phyloP scores from a whole-genome alignment of 495 filamentous ascomycete species.

The Viridothelium virens region DNA sequence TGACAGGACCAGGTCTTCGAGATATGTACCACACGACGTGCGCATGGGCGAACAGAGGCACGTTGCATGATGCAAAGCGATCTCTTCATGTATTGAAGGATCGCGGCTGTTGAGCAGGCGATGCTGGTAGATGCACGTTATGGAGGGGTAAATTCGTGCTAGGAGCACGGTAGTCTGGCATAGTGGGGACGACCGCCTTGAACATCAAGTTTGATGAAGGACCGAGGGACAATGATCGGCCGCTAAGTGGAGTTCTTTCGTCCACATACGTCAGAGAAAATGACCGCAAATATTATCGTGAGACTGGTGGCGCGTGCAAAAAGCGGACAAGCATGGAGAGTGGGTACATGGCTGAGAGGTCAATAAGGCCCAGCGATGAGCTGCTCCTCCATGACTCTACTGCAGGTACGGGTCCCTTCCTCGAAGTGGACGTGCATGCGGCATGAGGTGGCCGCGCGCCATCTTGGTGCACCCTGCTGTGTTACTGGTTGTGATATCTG shows the following conservation, averaged over 20 bases:
- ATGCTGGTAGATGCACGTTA: background rate
- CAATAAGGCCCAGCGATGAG: background rate
- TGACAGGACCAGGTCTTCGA: background rate
- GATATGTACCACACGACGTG: background rate
- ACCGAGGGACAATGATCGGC: background rate
- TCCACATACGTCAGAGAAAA: background rate
- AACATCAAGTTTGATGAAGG: slow-evolving; percentile 12
- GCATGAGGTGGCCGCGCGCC: background rate
- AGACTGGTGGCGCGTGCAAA: slow-evolving; percentile 1
- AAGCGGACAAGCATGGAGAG: background rate
- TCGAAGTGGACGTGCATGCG: background rate
- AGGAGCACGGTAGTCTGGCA: background rate
- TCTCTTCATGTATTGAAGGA: slow-evolving; percentile 8
- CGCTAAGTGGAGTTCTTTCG: background rate
- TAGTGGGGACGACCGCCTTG: slow-evolving; percentile 1
- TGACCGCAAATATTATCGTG: slow-evolving; percentile 4
- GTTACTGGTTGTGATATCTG: background rate
- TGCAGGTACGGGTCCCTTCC: slow-evolving; percentile 9
- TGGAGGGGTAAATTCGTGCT: slow-evolving; percentile 9
- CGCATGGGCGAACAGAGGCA: background rate
- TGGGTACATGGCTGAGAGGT: background rate
- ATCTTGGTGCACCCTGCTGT: background rate
- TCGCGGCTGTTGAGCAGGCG: background rate
- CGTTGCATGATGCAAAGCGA: slow-evolving; percentile 2
- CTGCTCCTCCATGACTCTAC: slow-evolving; percentile 1